Evolutionary conservation across 2,329 filamentous ascomycete genomes (phyloP), one percentile per base, ranked within the genome.

Genomic region (Coniella vitis): DNA sequence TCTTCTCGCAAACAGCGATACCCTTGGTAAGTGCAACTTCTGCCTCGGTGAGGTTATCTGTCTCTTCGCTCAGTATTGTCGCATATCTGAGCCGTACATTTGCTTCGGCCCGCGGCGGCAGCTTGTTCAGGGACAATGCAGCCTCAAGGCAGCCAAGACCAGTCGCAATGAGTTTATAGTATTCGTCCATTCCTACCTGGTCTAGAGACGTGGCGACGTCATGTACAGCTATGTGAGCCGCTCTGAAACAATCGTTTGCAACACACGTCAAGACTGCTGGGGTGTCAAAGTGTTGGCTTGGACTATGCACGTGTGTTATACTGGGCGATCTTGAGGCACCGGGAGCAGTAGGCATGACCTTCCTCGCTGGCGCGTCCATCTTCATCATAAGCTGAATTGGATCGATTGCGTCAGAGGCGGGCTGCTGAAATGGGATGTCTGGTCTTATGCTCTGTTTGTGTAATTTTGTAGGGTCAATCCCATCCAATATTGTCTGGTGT

Each of bases 11-110:
- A 2, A 86, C 69, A 2, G 79, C 76, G 47, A 87, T 82, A 7
- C 84, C 85, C 64, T 87, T 87, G 36, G 78, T 83, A 49, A 91
- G 65, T 3, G 82, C 73, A 12, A 81, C 84, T 63, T 90, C 86
- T 1, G 84, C 83, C 57, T 87, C 81, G 68, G 81, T 81, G 10
- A 81, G 69, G 55, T 90, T 90, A 31, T 87, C 83, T 2, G 86
- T 90, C 66, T 91, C 87, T 54, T 88, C 82, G 34, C 81, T 76
- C 20, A 91, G 65, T 7, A 90, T 69, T 31, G 77, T 80, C 2
- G 86, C 86, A 64, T 90, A 89, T 58, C 84, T 76, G 37, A 90
- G 65, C 22, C 84, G 77, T 45, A 89, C 68, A 48, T 77, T 78
- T 9, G 84, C 86, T 62, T 90, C 86, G 39, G 81, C 70, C 14